Conservation (phyloP, 768 basidiomycete genomes). For the Hericium alpestre region DNA sequence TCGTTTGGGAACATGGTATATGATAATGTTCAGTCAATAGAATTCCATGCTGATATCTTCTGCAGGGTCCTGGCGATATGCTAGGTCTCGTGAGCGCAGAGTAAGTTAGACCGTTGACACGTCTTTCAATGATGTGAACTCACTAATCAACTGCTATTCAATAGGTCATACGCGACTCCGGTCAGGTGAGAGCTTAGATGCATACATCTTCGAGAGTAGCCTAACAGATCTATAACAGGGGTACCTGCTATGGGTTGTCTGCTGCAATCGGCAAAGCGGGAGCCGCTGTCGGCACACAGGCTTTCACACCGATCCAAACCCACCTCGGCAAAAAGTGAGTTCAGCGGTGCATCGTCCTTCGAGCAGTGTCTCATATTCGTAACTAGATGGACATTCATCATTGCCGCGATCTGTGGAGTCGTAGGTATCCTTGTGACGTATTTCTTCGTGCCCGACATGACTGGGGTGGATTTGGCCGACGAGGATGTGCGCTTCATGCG, state of each 20-base stretch:
- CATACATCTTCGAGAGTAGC: neutral
- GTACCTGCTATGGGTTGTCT: conserved; percentile 60
- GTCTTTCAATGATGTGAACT: neutral
- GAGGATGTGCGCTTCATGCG: conserved; percentile 54
- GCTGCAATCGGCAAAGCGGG: conserved; percentile 64
- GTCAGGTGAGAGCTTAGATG: conserved; percentile 32
- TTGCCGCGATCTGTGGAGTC: conserved; percentile 58
- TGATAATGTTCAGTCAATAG: neutral
- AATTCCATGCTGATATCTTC: conserved; percentile 1
- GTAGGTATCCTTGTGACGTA: conserved; percentile 55
- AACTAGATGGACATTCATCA: conserved; percentile 50
- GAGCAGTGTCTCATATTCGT: conserved; percentile 11
- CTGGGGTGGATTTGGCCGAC: conserved; percentile 52
- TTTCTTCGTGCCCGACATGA: conserved; percentile 60
- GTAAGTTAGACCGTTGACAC: conserved; percentile 26
- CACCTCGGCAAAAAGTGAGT: conserved; percentile 54
- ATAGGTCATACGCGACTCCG: conserved; percentile 52
- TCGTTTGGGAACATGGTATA: conserved; percentile 56
- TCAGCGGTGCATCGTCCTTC: neutral
- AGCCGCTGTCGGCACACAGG: conserved; percentile 62
- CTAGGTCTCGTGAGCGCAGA: conserved; percentile 56
- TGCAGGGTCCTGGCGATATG: conserved; percentile 64
- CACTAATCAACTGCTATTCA: neutral
- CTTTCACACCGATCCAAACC: conserved; percentile 57
- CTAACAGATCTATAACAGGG: conserved; percentile 24